Conservation (phyloP, 208 protist species). For the Acanthamoeba castellanii region DNA sequence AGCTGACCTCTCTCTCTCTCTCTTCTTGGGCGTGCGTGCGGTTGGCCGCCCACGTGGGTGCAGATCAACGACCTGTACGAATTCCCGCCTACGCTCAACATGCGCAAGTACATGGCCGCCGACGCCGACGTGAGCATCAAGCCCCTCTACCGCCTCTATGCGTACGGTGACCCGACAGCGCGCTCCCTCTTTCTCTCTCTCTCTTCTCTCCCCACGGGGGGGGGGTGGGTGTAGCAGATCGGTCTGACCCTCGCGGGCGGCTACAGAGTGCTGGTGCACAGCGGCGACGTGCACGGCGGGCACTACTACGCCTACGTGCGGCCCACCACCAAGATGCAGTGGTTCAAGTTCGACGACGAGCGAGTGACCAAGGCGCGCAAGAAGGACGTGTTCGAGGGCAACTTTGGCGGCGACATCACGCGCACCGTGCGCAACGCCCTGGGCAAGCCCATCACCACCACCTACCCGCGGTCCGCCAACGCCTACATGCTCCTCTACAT, state of each 20-base stretch:
- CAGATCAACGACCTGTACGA: conserved; percentile 81
- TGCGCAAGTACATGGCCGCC: conserved; percentile 85
- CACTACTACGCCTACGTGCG: conserved; percentile 94
- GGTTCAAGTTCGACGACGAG: conserved; percentile 93
- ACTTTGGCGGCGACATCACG: conserved; percentile 85
- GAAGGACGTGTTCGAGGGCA: conserved; percentile 86
- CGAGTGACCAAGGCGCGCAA: conserved; percentile 83
- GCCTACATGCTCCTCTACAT: conserved; percentile 92
- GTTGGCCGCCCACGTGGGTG: too few species aligned
- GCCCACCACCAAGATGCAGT: conserved; percentile 81
- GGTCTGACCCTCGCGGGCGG: too few species aligned
- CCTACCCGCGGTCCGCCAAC: conserved; percentile 58
- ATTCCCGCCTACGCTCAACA: conserved; percentile 84
- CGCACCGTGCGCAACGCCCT: conserved; percentile 73
- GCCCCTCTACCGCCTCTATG: conserved; percentile 79
- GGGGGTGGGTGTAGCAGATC: too few species aligned
- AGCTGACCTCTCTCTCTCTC: background rate
- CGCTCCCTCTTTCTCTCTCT: too few species aligned
- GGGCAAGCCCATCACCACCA: conserved; percentile 2
- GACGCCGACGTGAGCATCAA: conserved; percentile 69
- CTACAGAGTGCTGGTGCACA: conserved; percentile 94
- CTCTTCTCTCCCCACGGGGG: background rate
- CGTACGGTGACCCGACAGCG: conserved; percentile 54
- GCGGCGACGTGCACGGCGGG: conserved; percentile 91
- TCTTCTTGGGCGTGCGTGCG: too few species aligned